These are phyloP conservation scores for Parasitella parasitica DNA, from an alignment of 371 early-diverging fungal species.

Conservation along the genomic window DNA sequence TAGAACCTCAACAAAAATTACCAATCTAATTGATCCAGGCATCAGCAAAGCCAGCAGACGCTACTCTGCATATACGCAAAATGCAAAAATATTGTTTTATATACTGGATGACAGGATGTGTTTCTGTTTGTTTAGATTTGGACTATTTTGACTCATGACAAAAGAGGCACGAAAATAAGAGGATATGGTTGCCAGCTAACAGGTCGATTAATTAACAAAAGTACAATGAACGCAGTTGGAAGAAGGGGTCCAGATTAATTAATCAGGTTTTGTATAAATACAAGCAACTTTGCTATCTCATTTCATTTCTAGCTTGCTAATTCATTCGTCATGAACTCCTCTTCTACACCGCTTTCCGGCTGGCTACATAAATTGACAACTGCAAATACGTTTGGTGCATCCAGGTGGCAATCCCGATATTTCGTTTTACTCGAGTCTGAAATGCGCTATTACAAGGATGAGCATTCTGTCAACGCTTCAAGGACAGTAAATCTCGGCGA, in stretches of 20 bases:
- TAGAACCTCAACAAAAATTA: too few relatives aligned
- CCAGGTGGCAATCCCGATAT: slow-evolving; percentile 38
- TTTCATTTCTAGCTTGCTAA: background rate
- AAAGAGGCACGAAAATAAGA: background rate
- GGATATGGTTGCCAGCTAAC: background rate
- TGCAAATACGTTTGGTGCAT: slow-evolving; percentile 21
- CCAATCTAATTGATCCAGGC: too few relatives aligned
- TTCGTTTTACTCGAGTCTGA: slow-evolving; percentile 42
- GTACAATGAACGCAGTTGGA: background rate
- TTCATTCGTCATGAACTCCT: background rate
- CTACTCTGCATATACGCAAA: too few relatives aligned
- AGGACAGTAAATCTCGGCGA: slow-evolving; percentile 25
- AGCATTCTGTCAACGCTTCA: slow-evolving; percentile 29
- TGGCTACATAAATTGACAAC: slow-evolving; percentile 29
- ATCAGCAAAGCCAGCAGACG: too few relatives aligned
- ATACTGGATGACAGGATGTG: too few relatives aligned
- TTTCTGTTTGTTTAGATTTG: too few relatives aligned
- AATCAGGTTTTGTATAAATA: background rate
- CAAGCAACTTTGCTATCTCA: background rate
- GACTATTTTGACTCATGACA: too few relatives aligned
- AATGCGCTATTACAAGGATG: slow-evolving; percentile 39
- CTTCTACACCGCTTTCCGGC: slow-evolving; percentile 11
- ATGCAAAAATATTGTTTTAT: too few relatives aligned
- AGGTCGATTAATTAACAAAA: background rate
- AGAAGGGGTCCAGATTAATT: background rate